Percentiles rank a stretch among this genome's conserved stretches.
Conservation (phyloP, 768 basidiomycete species). For the Pleurotus salmoneostramineus region DNA sequence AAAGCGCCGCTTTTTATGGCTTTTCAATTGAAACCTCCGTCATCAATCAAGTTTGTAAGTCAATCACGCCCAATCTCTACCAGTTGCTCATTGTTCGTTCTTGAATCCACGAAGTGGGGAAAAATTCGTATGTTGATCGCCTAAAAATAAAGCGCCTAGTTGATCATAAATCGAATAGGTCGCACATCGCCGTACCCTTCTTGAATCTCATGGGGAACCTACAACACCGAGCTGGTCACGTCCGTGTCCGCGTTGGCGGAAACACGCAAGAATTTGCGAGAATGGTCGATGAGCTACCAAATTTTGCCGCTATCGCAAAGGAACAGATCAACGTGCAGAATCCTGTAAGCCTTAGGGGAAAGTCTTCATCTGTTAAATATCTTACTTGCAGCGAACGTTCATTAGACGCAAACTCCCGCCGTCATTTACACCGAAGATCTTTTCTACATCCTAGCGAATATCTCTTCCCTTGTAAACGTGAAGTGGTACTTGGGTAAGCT, state of each 20-base stretch:
- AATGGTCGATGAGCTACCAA: constrained; percentile 44
- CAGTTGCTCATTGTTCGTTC: neutral
- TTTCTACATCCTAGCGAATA: constrained; percentile 61
- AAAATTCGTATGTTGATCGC: neutral
- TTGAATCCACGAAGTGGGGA: neutral
- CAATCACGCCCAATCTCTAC: neutral
- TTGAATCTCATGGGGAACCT: constrained; percentile 71
- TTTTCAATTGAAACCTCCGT: constrained; percentile 80
- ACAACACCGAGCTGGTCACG: constrained; percentile 55
- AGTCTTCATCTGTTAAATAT: neutral
- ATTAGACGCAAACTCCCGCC: constrained; percentile 64
- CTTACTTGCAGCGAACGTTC: neutral
- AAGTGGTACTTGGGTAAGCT: constrained; percentile 59
- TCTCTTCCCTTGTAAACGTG: constrained; percentile 56
- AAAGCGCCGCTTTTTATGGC: constrained; percentile 57
- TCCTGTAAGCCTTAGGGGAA: constrained; percentile 28
- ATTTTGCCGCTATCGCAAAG: constrained; percentile 51
- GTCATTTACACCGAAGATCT: constrained; percentile 62
- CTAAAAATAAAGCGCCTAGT: neutral
- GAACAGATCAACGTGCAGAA: constrained; percentile 26
- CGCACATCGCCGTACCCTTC: constrained; percentile 10
- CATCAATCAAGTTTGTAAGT: constrained; percentile 60
- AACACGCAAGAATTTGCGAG: constrained; percentile 69
- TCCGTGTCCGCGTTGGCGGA: constrained; percentile 71
- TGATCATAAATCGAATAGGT: neutral